These are phyloP conservation scores for Achaetomiella virescens DNA, from an alignment of 495 filamentous ascomycete species.

Conservation along the genomic window DNA sequence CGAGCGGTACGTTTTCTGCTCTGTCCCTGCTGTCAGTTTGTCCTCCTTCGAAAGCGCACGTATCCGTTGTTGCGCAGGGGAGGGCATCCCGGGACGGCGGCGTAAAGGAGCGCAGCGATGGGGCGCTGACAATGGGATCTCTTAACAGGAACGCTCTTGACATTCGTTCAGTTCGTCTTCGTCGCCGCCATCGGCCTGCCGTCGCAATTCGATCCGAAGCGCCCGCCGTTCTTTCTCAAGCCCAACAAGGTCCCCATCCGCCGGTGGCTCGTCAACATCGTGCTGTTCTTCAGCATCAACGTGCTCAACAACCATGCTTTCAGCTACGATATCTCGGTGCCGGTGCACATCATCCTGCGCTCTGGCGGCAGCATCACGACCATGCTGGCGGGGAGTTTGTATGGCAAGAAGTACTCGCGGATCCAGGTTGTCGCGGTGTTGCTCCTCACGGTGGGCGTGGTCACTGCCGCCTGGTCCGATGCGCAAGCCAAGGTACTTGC, in stretches of 20 bases:
- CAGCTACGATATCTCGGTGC: constrained; percentile 92
- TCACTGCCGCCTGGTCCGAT: constrained; percentile 82
- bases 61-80: background rate
- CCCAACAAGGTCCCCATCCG: constrained; percentile 74
- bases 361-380: constrained; percentile 94
- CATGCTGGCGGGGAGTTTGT: constrained; percentile 78
- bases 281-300: constrained; percentile 85
- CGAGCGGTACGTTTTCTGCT: constrained; percentile 43
- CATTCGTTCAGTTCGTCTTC: constrained; percentile 87
- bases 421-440: constrained; percentile 74
- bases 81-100: background rate
- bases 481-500: constrained; percentile 65
- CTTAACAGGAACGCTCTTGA: constrained; percentile 71
- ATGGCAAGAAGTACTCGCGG: constrained; percentile 72
- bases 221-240: constrained; percentile 61
- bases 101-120: background rate
- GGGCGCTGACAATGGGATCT: background rate
- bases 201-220: constrained; percentile 56
- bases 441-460: constrained; percentile 78
- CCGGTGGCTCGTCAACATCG: constrained; percentile 83
- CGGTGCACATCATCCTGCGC: constrained; percentile 92
- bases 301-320: constrained; percentile 97
- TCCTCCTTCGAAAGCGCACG: background rate
- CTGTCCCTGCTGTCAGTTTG: background rate
- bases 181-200: constrained; percentile 72